Evolutionary conservation across 129 eudicot species (phyloP).

Genomic region (Logfia minima): DNA sequence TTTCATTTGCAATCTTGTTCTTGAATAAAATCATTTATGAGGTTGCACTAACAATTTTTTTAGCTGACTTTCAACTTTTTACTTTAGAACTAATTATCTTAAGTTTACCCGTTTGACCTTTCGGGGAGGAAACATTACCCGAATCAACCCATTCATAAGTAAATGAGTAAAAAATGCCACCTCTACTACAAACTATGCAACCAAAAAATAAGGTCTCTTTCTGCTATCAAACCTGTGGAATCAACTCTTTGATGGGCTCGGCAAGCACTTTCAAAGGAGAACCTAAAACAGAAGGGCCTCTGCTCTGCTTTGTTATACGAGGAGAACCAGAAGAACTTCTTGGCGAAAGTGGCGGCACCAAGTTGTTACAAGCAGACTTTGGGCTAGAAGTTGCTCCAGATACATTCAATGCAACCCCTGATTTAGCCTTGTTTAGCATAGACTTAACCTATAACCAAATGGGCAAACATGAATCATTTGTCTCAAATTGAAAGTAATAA

Average conservation of each 20-base stretch:
- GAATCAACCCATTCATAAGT: slow-evolving; percentile 7
- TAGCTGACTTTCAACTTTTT: neutral
- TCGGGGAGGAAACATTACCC: neutral
- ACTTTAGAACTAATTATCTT: neutral
- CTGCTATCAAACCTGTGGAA: slow-evolving; percentile 52
- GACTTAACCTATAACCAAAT: slow-evolving; percentile 51
- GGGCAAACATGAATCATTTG: neutral
- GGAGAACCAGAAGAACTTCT: slow-evolving; percentile 68
- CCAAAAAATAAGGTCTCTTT: neutral
- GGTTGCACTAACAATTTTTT: neutral
- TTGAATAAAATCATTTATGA: neutral
- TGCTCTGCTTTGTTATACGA: slow-evolving; percentile 45
- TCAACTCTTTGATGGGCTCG: slow-evolving; percentile 55
- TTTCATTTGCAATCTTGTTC: neutral
- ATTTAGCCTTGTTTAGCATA: slow-evolving; percentile 50
- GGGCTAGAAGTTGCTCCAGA: slow-evolving; percentile 52
- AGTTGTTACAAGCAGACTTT: slow-evolving; percentile 40
- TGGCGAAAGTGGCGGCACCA: slow-evolving; percentile 70
- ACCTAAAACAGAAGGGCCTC: slow-evolving; percentile 57
- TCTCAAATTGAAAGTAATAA: neutral
- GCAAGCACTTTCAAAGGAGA: slow-evolving; percentile 51
- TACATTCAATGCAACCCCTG: slow-evolving; percentile 41
- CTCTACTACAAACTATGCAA: neutral
- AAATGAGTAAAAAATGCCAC: neutral
- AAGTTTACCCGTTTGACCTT: neutral